phyloP scores from a whole-genome alignment of 805 yeast species.

The Candida montana region DNA sequence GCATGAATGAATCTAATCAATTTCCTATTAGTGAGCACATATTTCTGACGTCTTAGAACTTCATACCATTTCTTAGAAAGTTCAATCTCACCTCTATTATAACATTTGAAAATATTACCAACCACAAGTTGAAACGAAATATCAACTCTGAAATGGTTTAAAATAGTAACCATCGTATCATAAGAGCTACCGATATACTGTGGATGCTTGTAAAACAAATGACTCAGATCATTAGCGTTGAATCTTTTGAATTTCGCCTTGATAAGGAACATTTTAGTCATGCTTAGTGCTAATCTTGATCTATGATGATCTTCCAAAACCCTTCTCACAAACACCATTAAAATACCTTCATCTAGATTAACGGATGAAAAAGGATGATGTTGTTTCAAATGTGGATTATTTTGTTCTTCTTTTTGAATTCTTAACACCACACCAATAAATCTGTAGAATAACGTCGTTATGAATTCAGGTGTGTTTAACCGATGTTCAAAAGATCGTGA shows the following conservation, averaged over 20 bases:
- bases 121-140: conserved; percentile 6
- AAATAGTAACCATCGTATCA: conserved; percentile 3
- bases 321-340: conserved; percentile 14
- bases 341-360: conserved; percentile 14
- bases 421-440: neutral
- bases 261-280: conserved; percentile 14
- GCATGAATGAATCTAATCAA: conserved; percentile 8
- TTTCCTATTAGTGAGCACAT: conserved; percentile 7
- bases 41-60: conserved; percentile 1
- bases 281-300: conserved; percentile 13
- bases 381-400: conserved; percentile 2
- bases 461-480: neutral
- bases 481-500: neutral
- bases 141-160: conserved; percentile 6
- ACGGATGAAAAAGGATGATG: conserved; percentile 12
- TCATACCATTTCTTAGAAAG: conserved; percentile 11
- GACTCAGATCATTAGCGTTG: conserved; percentile 4
- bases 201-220: conserved; percentile 4
- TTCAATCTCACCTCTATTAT: conserved; percentile 4
- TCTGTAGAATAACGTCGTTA: neutral
- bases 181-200: neutral
- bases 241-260: conserved; percentile 3
- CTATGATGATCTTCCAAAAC: conserved; percentile 5
- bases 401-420: conserved; percentile 4
- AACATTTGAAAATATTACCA: conserved; percentile 8